Conservation (phyloP, 2,329 filamentous ascomycete species). For the Aspergillus japonicus region DNA sequence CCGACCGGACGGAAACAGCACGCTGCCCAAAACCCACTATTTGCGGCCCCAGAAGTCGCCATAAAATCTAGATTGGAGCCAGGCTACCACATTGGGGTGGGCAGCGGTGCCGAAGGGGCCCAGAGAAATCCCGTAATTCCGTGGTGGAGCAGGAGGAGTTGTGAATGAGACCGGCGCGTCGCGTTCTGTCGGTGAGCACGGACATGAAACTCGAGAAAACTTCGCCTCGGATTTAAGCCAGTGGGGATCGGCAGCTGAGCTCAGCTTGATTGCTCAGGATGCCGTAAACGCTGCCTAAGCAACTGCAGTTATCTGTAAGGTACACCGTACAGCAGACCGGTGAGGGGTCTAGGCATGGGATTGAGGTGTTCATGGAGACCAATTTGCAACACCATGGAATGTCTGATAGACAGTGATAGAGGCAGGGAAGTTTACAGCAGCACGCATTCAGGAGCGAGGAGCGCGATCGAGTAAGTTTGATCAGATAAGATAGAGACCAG, state of each 20-base stretch:
- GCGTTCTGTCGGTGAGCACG: slow-evolving; percentile 1
- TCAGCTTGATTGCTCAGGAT: slow-evolving; percentile 3
- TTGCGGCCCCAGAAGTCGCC: neutral
- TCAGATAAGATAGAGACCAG: slow-evolving; percentile 8
- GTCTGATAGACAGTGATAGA: neutral
- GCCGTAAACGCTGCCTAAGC: neutral
- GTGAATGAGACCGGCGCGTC: neutral
- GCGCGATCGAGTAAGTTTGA: neutral
- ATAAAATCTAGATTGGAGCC: neutral
- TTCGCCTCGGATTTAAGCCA: slow-evolving; percentile 2
- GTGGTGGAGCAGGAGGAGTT: slow-evolving; percentile 1
- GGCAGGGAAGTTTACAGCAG: neutral
- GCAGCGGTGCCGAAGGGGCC: neutral
- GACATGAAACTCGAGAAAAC: neutral
- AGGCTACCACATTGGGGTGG: neutral
- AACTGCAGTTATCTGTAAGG: slow-evolving; percentile 3
- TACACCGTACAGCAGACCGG: neutral
- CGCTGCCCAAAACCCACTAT: neutral
- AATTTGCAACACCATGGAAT: neutral
- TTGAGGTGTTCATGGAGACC: neutral
- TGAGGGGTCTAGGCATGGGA: neutral
- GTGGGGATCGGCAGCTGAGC: slow-evolving; percentile 3
- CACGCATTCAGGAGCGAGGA: neutral
- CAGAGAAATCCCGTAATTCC: slow-evolving; percentile 16
- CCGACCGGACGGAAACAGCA: neutral